Evolutionary conservation across 2,329 filamentous ascomycete genomes (phyloP), one percentile per base, ranked within the genome.

Genomic region (Septoria petroselini): DNA sequence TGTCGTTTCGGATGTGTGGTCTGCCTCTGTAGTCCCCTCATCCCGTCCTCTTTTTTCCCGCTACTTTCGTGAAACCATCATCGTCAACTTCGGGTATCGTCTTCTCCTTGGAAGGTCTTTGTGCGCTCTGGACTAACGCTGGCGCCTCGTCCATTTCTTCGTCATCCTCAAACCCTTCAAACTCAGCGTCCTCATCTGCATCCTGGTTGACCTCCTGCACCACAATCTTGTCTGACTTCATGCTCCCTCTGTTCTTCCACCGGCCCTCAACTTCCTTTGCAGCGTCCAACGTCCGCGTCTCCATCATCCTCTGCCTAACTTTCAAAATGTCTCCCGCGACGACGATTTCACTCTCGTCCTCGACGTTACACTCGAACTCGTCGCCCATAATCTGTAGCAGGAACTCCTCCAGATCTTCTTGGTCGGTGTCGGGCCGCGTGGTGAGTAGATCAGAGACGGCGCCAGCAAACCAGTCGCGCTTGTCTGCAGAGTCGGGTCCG

Each of bases 381-480:
- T 97, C 46, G 11, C 39, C 38, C 46, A 48, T 48, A 12, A 48
- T 37, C 27, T 48, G 46, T 12, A 48, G 37, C 9, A 48, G 12
- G 31, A 41, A 42, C n/a, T 35, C 29, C 34, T 48, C 46, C 12
- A 48, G 21, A 23, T 48, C 38, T 12, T 41, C 30, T 42, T 48
- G 46, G 60, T 95, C 86, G 8, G 87, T 83, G 48, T 82, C 75
- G 1, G 81, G 76, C 3, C 75, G 71, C 8, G 75, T 70, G 14
- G 64, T 75, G 61, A 96, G 85, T 55, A 95, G 81, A 19, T 95
- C 88, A 52, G 84, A 85, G 45, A 97, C 78, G 35, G 86, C 87
- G 57, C 90, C 91, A 43, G 88, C 91, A 64, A 98, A 88, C 91
- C 91, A 97, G 77, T 95, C 91, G 64, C 91, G 86, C 75, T 97